Evolutionary conservation across 1,284 basidiomycete genomes (phyloP).

Genomic region (Cutaneotrichosporon sp.): DNA sequence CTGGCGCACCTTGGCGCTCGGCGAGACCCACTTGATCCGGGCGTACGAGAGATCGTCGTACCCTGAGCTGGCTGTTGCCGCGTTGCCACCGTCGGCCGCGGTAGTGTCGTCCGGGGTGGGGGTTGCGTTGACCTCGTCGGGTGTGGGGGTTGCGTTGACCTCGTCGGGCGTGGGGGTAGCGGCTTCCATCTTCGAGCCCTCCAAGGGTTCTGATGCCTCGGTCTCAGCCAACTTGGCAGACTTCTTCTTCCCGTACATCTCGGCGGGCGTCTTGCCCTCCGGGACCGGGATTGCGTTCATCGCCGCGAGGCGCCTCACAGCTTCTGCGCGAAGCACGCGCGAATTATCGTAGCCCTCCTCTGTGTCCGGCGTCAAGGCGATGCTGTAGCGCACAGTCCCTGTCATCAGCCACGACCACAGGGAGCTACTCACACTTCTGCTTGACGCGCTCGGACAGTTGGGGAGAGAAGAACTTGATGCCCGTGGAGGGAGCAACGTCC

Average conservation of each 20-base stretch:
- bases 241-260: slow-evolving; percentile 29
- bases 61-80: not conserved
- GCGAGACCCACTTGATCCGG: slow-evolving; percentile 31
- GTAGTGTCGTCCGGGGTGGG: too few species aligned
- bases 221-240: not conserved
- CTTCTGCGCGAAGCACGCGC: slow-evolving; percentile 17
- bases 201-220: too few species aligned
- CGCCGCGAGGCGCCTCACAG: slow-evolving; percentile 24
- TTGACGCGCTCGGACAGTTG: slow-evolving; percentile 23
- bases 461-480: slow-evolving; percentile 30
- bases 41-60: not conserved
- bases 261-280: slow-evolving; percentile 40
- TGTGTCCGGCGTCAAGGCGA: slow-evolving; percentile 27
- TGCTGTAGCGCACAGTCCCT: slow-evolving; percentile 48
- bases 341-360: slow-evolving; percentile 23
- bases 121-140: not conserved
- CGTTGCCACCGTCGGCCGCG: too few species aligned
- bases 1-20: slow-evolving; percentile 28
- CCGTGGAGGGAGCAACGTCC: slow-evolving; percentile 28
- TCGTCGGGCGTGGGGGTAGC: not conserved
- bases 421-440: slow-evolving; percentile 36
- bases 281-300: slow-evolving; percentile 45
- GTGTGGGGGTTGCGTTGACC: not conserved
- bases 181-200: too few species aligned
- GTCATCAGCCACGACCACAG: slow-evolving; percentile 6